Evolutionary conservation across 106 monocot genomes (phyloP), one percentile per base, ranked within the genome.

Genomic region (Acorus gramineus): DNA sequence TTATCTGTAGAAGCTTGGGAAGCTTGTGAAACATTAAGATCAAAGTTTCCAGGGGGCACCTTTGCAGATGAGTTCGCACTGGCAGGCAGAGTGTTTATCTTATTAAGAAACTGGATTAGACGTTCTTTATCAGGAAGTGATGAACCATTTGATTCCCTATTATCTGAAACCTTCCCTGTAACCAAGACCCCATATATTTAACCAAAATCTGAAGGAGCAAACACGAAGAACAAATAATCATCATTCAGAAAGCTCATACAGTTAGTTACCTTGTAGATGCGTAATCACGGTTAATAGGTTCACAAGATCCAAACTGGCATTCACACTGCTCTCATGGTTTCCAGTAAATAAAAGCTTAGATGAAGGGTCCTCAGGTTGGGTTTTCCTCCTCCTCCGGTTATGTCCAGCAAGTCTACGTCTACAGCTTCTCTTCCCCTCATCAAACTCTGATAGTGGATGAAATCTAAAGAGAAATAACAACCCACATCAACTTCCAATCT

Each of bases 381-480:
- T 87, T 77, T 96, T 96, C 64, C 95, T 80, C 69, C 95, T 78
- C 51, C 95, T 72, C 4, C 87, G 66, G 62, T 96, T 96, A 66
- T 96, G 95, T 8, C 95, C 95, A 4, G 95, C 95, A 28, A 96
- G 82, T 73, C 95, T 84, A 6, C 95, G 69, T 46, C 95, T 67
- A 57, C 95, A 96, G 70, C 95, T 96, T 59, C 95, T 82, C 78
- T 96, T 96, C 60, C 95, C 95, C 67, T 96, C 95, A 53, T 96
- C 95, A 76, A 96, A 96, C 71, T 96, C 95, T 5, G 78, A 57
- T 10, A 96, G 84, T 2, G 76, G 87, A 51, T 96, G 94, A 73
- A 95, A 95, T 80, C 94, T 95, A 60, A 4, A 47, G 2, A 43
- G 28, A 56, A 14, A 14, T 2, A 9, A 46, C 11, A 5, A 62